phyloP scores from a whole-genome alignment of 257 asterid genomes.

The Anisodus acutangulus region DNA sequence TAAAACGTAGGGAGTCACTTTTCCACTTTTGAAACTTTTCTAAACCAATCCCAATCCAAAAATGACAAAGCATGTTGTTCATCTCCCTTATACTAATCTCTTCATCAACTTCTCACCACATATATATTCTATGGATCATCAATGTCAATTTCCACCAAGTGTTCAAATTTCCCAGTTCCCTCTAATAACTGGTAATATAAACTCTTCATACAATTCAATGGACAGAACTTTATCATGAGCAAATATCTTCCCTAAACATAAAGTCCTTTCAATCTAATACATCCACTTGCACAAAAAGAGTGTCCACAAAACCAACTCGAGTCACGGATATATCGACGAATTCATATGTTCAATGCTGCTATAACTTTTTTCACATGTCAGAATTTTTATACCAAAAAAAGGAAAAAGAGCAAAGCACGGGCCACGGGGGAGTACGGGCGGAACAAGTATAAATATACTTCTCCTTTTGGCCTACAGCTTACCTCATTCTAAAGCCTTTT shows the following conservation, averaged over 20 bases:
- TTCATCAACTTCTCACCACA: neutral
- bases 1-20: neutral
- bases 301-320: neutral
- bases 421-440: neutral
- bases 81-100: conserved; percentile 19
- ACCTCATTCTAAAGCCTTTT: neutral
- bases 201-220: neutral
- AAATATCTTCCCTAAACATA: neutral
- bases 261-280: neutral
- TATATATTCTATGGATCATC: neutral
- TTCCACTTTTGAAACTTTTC: conserved; percentile 13
- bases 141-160: neutral
- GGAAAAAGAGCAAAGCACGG: neutral
- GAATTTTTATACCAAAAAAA: neutral
- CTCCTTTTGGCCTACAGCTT: neutral
- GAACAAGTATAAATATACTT: conserved; percentile 19
- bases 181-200: neutral
- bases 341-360: conserved; percentile 13
- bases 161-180: neutral
- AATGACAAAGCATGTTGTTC: neutral
- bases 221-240: neutral
- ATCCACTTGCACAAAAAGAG: conserved; percentile 1
- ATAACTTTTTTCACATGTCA: neutral
- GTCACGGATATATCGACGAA: neutral
- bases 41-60: neutral